Conservation (phyloP, 805 yeast genomes). For the Candida nanaspora region DNA sequence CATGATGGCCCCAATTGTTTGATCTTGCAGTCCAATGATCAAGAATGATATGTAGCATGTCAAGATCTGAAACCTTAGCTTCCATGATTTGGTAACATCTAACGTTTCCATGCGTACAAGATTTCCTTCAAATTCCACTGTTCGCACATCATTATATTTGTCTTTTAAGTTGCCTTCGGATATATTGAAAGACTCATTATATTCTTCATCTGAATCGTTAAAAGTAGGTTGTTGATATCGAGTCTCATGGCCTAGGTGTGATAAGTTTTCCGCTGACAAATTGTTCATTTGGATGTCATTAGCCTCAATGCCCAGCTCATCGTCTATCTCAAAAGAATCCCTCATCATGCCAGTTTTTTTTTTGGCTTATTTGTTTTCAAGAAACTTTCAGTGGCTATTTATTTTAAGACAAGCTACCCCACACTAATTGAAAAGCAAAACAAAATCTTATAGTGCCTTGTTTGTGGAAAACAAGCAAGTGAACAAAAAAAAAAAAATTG, state of each 20-base stretch:
- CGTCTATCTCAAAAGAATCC: not conserved
- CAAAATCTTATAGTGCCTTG: no score
- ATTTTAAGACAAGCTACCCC: no score
- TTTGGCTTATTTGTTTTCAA: no score
- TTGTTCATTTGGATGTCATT: not conserved
- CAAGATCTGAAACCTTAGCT: constrained; percentile 36
- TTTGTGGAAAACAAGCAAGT: no score
- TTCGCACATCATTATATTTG: not conserved
- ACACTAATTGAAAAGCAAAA: no score
- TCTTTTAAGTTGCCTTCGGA: not conserved
- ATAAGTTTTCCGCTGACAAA: not conserved
- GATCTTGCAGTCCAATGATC: constrained; percentile 51
- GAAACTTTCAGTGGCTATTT: no score
- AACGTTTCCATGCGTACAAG: constrained; percentile 27
- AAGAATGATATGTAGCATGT: constrained; percentile 33
- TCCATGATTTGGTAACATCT: constrained; percentile 30
- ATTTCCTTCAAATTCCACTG: constrained; percentile 12
- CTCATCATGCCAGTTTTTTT: no score
- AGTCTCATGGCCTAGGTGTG: not conserved
- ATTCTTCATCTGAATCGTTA: not conserved
- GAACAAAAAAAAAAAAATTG: no score
- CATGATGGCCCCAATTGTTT: constrained; percentile 52
- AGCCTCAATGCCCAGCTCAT: no score
- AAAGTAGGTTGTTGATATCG: no score
- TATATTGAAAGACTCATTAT: not conserved